These are phyloP conservation scores for Rhododendron mucronatum DNA, from an alignment of 148 eudicot species.

Conservation along the genomic window DNA sequence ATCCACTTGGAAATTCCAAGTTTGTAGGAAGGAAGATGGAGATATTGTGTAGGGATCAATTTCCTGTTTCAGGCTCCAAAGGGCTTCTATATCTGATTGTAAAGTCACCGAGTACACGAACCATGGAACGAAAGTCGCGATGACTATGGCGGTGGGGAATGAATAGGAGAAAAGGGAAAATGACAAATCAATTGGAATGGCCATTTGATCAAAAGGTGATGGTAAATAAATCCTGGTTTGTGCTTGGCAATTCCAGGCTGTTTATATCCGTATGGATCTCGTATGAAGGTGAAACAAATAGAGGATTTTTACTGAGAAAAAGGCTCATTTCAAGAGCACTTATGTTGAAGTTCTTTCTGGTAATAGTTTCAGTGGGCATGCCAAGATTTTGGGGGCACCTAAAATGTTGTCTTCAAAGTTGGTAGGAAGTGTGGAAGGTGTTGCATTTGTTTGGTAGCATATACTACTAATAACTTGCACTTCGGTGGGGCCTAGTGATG, in stretches of 20 bases:
- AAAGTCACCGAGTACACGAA: slow-evolving; percentile 30
- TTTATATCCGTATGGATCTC: not conserved
- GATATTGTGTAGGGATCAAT: slow-evolving; percentile 60
- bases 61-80: slow-evolving; percentile 38
- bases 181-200: not conserved
- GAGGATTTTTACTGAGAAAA: not conserved
- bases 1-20: slow-evolving; percentile 59
- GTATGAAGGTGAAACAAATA: not conserved
- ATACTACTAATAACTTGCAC: not conserved
- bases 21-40: slow-evolving; percentile 32
- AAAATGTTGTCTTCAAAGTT: not conserved
- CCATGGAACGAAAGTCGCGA: not conserved
- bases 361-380: slow-evolving; percentile 1
- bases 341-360: not conserved
- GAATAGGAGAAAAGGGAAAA: not conserved
- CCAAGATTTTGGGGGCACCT: not conserved
- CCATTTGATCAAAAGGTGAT: not conserved
- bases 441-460: not conserved
- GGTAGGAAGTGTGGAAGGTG: slow-evolving; percentile 15
- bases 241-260: not conserved
- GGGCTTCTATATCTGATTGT: slow-evolving; percentile 46
- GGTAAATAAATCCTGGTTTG: not conserved
- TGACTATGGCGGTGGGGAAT: not conserved
- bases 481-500: not conserved
- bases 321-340: slow-evolving; percentile 7